A percentile compares a stretch with the other conserved stretches of the same genome.
phyloP scores from a whole-genome alignment of 2,329 filamentous ascomycete species.

The Fusarium tanahbumbuense region DNA sequence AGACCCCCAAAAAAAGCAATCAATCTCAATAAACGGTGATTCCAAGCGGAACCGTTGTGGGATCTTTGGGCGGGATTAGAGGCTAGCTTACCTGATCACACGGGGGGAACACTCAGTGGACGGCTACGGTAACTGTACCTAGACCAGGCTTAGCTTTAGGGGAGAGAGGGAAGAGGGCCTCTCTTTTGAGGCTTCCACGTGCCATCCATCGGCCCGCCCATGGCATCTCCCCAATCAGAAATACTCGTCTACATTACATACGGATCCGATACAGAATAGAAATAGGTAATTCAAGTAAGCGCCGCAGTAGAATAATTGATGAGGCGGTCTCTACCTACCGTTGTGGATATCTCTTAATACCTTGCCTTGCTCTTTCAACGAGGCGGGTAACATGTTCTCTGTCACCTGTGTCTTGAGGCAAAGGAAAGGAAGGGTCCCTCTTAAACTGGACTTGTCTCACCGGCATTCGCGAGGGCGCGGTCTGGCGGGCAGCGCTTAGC shows the following conservation, averaged over 20 bases:
- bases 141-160: not conserved
- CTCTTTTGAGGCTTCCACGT: conserved; percentile 1
- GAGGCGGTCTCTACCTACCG: conserved; percentile 1
- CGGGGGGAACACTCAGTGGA: conserved; percentile 5
- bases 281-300: not conserved
- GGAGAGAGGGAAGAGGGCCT: not conserved
- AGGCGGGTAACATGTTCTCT: not conserved
- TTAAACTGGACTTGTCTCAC: not conserved
- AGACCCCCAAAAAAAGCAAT: not conserved
- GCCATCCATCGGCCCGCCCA: conserved; percentile 33
- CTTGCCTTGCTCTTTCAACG: not conserved
- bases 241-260: not conserved
- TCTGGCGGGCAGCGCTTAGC: conserved; percentile 29
- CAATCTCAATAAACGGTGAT: conserved; percentile 24
- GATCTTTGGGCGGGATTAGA: conserved; percentile 2
- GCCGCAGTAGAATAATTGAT: not conserved
- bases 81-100: conserved; percentile 30
- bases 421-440: not conserved
- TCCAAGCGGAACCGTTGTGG: conserved; percentile 22
- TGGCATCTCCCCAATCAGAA: conserved; percentile 35
- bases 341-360: not conserved
- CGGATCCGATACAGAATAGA: not conserved
- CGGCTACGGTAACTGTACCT: not conserved
- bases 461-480: conserved; percentile 28
- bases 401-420: not conserved